Evolutionary conservation across 805 yeast species (phyloP).

Genomic region (Wickerhamomyces ciferrii): DNA sequence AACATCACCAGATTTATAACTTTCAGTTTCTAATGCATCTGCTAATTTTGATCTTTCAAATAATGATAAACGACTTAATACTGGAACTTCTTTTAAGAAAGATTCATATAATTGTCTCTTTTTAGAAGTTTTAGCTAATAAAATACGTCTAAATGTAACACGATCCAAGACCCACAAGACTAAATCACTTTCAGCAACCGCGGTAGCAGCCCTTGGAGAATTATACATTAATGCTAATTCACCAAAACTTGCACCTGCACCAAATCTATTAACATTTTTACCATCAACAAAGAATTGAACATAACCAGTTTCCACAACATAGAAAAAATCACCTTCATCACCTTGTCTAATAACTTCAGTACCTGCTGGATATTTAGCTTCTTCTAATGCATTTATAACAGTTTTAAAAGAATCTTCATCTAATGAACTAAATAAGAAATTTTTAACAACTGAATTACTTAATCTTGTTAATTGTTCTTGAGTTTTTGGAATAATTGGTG

Average conservation of each 20-base stretch:
- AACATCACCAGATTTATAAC: constrained; percentile 62
- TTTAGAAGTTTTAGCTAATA: constrained; percentile 84
- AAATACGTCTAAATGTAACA: constrained; percentile 84
- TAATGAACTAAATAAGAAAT: constrained; percentile 79
- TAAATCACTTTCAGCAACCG: constrained; percentile 62
- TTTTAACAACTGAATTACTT: constrained; percentile 66
- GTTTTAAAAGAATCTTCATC: constrained; percentile 73
- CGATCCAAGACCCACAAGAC: constrained; percentile 92
- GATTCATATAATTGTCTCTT: constrained; percentile 89
- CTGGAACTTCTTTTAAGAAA: constrained; percentile 81
- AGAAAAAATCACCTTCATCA: constrained; percentile 91
- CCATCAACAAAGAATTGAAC: constrained; percentile 75
- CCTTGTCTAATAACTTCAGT: constrained; percentile 80
- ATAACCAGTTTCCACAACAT: constrained; percentile 76
- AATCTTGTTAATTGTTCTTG: constrained; percentile 59
- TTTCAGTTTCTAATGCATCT: constrained; percentile 83
- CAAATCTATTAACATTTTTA: constrained; percentile 63
- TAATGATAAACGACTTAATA: constrained; percentile 63
- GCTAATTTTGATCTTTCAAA: constrained; percentile 90
- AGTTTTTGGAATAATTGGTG: constrained; percentile 62
- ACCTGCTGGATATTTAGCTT: constrained; percentile 54
- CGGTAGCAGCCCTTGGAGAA: constrained; percentile 97
- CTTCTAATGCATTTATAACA: constrained; percentile 80
- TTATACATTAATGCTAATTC: constrained; percentile 97
- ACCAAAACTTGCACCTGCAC: constrained; percentile 90